phyloP scores from a whole-genome alignment of 495 filamentous ascomycete genomes.

The Penicillium herquei region DNA sequence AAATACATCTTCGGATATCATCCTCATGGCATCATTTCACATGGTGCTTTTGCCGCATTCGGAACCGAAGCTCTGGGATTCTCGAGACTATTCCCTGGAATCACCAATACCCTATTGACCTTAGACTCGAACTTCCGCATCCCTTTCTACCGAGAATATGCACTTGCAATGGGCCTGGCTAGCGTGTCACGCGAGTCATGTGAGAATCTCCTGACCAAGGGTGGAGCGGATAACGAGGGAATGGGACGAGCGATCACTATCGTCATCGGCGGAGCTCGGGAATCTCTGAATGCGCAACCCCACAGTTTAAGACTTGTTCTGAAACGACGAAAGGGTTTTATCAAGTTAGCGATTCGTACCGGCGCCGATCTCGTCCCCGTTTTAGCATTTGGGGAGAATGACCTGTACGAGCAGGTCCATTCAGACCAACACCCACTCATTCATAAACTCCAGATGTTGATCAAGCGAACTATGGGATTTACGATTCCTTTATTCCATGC shows the following conservation, averaged over 20 bases:
- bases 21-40: constrained; percentile 94
- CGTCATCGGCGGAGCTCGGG: constrained; percentile 87
- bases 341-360: constrained; percentile 87
- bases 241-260: constrained; percentile 97
- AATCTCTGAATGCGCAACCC: constrained; percentile 84
- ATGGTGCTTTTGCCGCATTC: constrained; percentile 92
- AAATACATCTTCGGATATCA: constrained; percentile 99
- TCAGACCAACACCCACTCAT: constrained; percentile 68
- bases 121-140: constrained; percentile 91
- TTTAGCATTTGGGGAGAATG: constrained; percentile 90
- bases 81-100: constrained; percentile 86
- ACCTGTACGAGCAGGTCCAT: constrained; percentile 85
- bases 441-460: constrained; percentile 71
- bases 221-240: constrained; percentile 76
- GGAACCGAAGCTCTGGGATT: constrained; percentile 90
- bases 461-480: constrained; percentile 86
- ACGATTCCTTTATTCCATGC: constrained; percentile 90
- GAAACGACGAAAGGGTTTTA: constrained; percentile 81
- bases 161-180: constrained; percentile 78
- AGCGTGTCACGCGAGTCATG: constrained; percentile 90
- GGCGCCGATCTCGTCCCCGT: constrained; percentile 92
- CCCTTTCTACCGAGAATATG: constrained; percentile 91
- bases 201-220: constrained; percentile 76
- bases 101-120: constrained; percentile 87
- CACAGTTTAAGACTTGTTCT: constrained; percentile 71